Percentiles rank a stretch among this genome's conserved stretches.
Evolutionary conservation across 306 rosid species (phyloP).

Genomic region (Quercus parvula): DNA sequence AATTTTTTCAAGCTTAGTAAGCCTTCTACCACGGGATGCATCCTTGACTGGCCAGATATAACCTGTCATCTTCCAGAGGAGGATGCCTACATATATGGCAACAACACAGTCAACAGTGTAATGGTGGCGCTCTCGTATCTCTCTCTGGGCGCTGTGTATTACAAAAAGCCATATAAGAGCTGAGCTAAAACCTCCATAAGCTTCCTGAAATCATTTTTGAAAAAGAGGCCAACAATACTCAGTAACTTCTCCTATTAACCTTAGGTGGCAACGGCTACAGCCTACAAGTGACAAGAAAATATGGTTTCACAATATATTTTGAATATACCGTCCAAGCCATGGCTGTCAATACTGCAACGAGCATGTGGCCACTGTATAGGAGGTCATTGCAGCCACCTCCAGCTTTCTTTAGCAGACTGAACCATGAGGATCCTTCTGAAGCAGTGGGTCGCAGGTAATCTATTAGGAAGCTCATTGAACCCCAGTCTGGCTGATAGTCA

Average conservation of each 20-base stretch:
- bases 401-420: slow-evolving; percentile 70
- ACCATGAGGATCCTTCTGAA: slow-evolving; percentile 78
- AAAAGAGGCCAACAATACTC: slow-evolving; percentile 11
- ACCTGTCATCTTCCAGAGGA: slow-evolving; percentile 90
- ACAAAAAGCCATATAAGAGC: slow-evolving; percentile 86
- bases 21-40: slow-evolving; percentile 27
- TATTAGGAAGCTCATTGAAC: slow-evolving; percentile 70
- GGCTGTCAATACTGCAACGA: slow-evolving; percentile 93
- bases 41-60: slow-evolving; percentile 63
- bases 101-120: slow-evolving; percentile 75
- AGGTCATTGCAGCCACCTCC: slow-evolving; percentile 99
- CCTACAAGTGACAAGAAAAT: background rate
- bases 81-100: slow-evolving; percentile 89
- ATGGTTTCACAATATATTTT: slow-evolving; percentile 8
- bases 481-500: slow-evolving; percentile 77
- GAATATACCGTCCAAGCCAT: slow-evolving; percentile 96
- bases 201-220: slow-evolving; percentile 59
- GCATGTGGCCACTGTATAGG: slow-evolving; percentile 90
- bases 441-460: slow-evolving; percentile 75
- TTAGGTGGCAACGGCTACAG: slow-evolving; percentile 1
- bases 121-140: slow-evolving; percentile 90
- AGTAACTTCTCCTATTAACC: slow-evolving; percentile 4
- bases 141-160: slow-evolving; percentile 84
- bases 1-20: slow-evolving; percentile 59
- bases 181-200: slow-evolving; percentile 91